phyloP scores from a whole-genome alignment of 2,329 filamentous ascomycete species.

The Cladosporium sp. region DNA sequence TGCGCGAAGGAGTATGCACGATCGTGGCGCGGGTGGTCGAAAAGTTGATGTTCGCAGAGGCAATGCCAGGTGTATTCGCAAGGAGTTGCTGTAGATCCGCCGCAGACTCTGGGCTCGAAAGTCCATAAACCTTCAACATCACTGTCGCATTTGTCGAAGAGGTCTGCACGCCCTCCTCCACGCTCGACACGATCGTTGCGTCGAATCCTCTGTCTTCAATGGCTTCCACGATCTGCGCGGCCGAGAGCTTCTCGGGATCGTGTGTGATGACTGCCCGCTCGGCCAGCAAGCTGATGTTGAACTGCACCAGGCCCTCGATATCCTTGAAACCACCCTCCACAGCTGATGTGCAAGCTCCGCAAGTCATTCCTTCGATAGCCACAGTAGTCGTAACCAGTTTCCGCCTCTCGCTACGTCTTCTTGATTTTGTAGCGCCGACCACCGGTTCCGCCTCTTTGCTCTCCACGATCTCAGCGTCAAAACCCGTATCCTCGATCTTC shows the following conservation, averaged over 20 bases:
- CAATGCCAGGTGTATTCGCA: constrained; percentile 67
- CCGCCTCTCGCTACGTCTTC: constrained; percentile 42
- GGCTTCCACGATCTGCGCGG: constrained; percentile 74
- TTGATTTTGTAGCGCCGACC: constrained; percentile 35
- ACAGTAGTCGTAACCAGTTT: constrained; percentile 72
- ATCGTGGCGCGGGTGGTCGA: constrained; percentile 74
- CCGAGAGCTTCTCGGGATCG: constrained; percentile 68
- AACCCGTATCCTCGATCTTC: constrained; percentile 87
- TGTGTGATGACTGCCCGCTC: constrained; percentile 89
- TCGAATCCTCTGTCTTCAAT: constrained; percentile 92
- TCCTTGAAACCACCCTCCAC: constrained; percentile 80
- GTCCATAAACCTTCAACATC: constrained; percentile 83
- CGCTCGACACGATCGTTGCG: constrained; percentile 75
- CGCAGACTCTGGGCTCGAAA: constrained; percentile 71
- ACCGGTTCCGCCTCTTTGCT: constrained; percentile 55
- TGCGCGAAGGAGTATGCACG: constrained; percentile 68
- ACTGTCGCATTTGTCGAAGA: constrained; percentile 60
- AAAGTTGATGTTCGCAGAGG: constrained; percentile 71
- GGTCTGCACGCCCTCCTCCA: constrained; percentile 60
- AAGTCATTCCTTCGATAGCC: constrained; percentile 95
- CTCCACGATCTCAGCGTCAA: constrained; percentile 83
- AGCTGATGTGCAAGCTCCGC: constrained; percentile 91
- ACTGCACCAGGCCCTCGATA: constrained; percentile 76
- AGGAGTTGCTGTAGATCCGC: constrained; percentile 70
- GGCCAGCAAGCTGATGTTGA: constrained; percentile 92